Conservation (phyloP, 148 eudicot genomes). For the Rhododendron ovatum region DNA sequence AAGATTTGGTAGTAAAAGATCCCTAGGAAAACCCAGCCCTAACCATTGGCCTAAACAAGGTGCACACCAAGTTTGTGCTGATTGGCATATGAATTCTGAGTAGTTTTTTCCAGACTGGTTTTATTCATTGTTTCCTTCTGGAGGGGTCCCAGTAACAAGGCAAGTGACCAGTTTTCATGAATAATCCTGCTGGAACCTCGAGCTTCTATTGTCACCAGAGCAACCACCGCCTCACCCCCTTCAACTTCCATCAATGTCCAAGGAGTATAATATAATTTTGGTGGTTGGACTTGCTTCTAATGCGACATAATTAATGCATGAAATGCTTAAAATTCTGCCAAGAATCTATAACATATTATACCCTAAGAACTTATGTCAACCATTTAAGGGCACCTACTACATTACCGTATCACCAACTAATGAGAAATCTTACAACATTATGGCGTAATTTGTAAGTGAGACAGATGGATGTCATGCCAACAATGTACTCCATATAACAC, state of each 20-base stretch:
- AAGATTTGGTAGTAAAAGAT: no score
- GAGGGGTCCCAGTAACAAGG: neutral
- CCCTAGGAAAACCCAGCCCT: no score
- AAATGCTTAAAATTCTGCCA: neutral
- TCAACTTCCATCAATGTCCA: neutral
- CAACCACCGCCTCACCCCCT: neutral
- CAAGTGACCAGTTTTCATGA: neutral
- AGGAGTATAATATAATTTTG: neutral
- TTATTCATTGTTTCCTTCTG: neutral
- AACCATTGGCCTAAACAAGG: no score
- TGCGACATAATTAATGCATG: neutral
- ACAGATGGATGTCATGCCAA: neutral
- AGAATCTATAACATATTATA: neutral
- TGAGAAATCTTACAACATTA: neutral
- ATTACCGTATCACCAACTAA: neutral
- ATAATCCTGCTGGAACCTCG: slow-evolving; percentile 8
- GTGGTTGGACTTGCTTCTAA: neutral
- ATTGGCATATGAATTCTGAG: neutral
- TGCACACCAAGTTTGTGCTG: no score
- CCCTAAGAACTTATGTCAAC: neutral
- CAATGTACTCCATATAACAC: neutral
- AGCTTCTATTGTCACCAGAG: neutral
- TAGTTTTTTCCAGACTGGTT: slow-evolving; percentile 4
- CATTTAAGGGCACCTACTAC: neutral
- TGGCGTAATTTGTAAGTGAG: neutral